Base-by-base conservation (phyloP, 2,329 filamentous ascomycete species). In the Beauveria caledonica region DNA sequence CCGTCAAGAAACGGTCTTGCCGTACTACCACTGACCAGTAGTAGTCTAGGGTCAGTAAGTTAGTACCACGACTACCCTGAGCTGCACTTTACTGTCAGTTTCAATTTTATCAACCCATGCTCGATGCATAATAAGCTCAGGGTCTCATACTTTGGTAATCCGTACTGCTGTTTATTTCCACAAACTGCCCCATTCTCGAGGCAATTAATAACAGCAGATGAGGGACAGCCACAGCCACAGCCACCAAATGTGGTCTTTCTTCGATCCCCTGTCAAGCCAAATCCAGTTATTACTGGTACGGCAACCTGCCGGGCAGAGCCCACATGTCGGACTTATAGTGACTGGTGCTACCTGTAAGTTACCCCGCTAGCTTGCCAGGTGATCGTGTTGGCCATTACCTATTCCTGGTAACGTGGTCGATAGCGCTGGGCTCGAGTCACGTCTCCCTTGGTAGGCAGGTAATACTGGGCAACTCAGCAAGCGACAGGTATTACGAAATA, bases 191-290 rank as follows among this genome's bases (percentile, higher is more conserved):
- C 49, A 36, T 51, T 23, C 45, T n/a, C 17, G 21, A 36, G 8
- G 27, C 29, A 36, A 21, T 36, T 39, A 36, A 36, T 36, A 15
- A 15, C 11, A 23, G 49, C 10, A 52, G 49, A 52, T 52, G 49
- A 52, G 39, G 29, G n/a, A 19, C 54, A 57, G 44, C 44, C 44
- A 40, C 44, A 57, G 45, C 29, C 44, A 54, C 44, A 57, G 54
- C 54, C 44, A 40, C 54, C 6, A 36, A 39, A 57, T 49, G 21
- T 29, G 21, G 19, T 23, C 6, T 42, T 25, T 36, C 15, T 27
- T 10, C 15, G 13, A 48, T 40, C 54, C 54, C 42, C 17, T 39
- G 29, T 25, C 8, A 25, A 10, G 39, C 7, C 36, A 40, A 40
- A 40, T 44, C 21, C 33, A 15, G 33, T 36, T 36, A 36, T 11